These are phyloP conservation scores for Buddleja alternifolia DNA, from an alignment of 257 asterid species.

Conservation along the genomic window DNA sequence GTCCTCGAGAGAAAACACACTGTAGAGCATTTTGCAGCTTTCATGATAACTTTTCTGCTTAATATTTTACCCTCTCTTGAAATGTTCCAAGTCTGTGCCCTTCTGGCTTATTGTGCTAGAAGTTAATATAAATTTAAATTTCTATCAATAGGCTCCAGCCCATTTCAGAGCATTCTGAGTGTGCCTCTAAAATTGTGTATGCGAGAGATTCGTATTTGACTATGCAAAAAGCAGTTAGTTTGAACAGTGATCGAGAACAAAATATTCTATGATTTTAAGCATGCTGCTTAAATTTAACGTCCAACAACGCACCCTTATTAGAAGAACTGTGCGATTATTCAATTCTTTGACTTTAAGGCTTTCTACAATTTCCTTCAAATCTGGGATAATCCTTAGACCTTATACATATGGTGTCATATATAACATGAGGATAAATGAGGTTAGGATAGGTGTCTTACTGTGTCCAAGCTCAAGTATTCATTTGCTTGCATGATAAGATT, in stretches of 20 bases:
- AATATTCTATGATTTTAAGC: too few relatives aligned
- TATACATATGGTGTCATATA: background rate
- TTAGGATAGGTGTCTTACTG: background rate
- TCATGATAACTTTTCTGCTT: background rate
- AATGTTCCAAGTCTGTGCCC: background rate
- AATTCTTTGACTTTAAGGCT: background rate
- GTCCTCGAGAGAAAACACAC: conserved; percentile 2
- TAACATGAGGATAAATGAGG: conserved; percentile 13
- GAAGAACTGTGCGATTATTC: background rate
- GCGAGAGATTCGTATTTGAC: background rate
- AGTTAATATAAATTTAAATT: background rate
- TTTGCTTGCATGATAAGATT: conserved; percentile 2
- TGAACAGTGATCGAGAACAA: too few relatives aligned
- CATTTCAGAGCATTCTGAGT: background rate
- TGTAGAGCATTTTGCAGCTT: background rate
- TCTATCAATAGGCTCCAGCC: background rate
- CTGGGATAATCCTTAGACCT: conserved; percentile 6
- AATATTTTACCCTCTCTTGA: background rate
- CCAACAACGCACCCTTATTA: background rate
- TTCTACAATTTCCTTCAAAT: background rate
- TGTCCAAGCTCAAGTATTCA: conserved; percentile 1
- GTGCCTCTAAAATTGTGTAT: background rate
- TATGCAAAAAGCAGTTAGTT: background rate
- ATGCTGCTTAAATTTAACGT: background rate
- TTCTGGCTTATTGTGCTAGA: background rate